phyloP scores from a whole-genome alignment of 2,329 filamentous ascomycete genomes.

The Penicillium digitatum region DNA sequence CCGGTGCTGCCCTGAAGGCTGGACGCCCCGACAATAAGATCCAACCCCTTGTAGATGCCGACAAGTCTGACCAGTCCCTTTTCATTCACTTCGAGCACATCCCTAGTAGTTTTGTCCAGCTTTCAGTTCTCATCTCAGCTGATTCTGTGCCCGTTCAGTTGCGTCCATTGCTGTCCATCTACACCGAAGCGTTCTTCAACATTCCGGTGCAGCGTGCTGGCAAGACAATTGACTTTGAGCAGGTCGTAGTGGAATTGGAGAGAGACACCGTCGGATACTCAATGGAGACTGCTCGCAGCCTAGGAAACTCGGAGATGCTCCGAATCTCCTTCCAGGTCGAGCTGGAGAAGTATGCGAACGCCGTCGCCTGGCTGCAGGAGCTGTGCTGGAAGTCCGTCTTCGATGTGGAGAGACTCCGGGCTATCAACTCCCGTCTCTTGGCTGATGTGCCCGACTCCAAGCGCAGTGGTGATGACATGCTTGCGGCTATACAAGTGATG shows the following conservation, averaged over 20 bases:
- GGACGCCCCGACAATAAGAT: slow-evolving; percentile 65
- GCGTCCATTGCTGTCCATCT: slow-evolving; percentile 78
- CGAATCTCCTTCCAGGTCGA: slow-evolving; percentile 82
- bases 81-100: slow-evolving; percentile 98
- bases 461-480: slow-evolving; percentile 68
- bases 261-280: slow-evolving; percentile 82
- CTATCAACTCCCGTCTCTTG: slow-evolving; percentile 71
- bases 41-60: slow-evolving; percentile 71
- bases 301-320: slow-evolving; percentile 78
- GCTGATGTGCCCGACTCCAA: slow-evolving; percentile 91
- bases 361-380: slow-evolving; percentile 78
- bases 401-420: slow-evolving; percentile 63
- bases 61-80: slow-evolving; percentile 62
- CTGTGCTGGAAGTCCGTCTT: slow-evolving; percentile 88
- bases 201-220: slow-evolving; percentile 77
- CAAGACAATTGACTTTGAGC: slow-evolving; percentile 76
- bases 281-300: slow-evolving; percentile 62
- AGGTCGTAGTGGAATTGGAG: slow-evolving; percentile 87
- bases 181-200: slow-evolving; percentile 90
- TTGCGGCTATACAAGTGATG: slow-evolving; percentile 63
- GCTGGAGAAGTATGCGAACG: slow-evolving; percentile 75
- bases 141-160: slow-evolving; percentile 71
- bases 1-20: slow-evolving; percentile 69
- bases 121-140: slow-evolving; percentile 77
- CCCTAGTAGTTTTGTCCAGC: slow-evolving; percentile 83